phyloP scores from a whole-genome alignment of 2,329 filamentous ascomycete species.

The Ilyonectria mors-panacis region DNA sequence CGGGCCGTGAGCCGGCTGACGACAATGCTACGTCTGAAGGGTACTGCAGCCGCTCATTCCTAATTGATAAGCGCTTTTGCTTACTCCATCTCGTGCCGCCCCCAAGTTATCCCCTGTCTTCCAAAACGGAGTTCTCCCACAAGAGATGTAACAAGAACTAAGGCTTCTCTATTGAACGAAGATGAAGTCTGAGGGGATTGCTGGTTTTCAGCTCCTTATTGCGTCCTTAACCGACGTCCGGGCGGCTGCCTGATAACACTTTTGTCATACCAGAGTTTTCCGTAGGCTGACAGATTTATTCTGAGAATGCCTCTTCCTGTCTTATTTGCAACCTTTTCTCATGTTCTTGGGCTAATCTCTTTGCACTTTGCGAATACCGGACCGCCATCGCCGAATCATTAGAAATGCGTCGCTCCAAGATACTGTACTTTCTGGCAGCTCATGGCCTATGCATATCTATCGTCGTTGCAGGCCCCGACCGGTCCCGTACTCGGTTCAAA shows the following conservation, averaged over 20 bases:
- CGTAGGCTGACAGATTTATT: background rate
- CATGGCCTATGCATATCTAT: slow-evolving; percentile 17
- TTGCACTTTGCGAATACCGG: background rate
- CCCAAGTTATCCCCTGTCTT: background rate
- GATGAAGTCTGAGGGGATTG: background rate
- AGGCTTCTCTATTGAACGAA: slow-evolving; percentile 15
- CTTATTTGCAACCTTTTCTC: background rate
- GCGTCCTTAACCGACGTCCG: background rate
- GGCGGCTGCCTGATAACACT: background rate
- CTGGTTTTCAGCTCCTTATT: background rate
- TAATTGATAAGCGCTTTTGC: background rate
- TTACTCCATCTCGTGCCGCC: slow-evolving; percentile 1
- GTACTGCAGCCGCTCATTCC: too few species aligned
- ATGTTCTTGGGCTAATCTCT: background rate
- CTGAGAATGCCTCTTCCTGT: background rate
- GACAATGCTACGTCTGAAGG: too few species aligned
- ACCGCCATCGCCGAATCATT: slow-evolving; percentile 1
- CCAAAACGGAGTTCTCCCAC: background rate
- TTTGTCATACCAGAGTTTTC: background rate
- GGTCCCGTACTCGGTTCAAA: slow-evolving; percentile 27
- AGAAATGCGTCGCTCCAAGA: slow-evolving; percentile 24
- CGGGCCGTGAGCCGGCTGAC: too few species aligned
- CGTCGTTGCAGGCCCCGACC: slow-evolving; percentile 11
- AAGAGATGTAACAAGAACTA: background rate
- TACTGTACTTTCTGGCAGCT: slow-evolving; percentile 24